These are phyloP conservation scores for Xylariaceae sp. DNA, from an alignment of 2,329 filamentous ascomycete species.

Conservation along the genomic window DNA sequence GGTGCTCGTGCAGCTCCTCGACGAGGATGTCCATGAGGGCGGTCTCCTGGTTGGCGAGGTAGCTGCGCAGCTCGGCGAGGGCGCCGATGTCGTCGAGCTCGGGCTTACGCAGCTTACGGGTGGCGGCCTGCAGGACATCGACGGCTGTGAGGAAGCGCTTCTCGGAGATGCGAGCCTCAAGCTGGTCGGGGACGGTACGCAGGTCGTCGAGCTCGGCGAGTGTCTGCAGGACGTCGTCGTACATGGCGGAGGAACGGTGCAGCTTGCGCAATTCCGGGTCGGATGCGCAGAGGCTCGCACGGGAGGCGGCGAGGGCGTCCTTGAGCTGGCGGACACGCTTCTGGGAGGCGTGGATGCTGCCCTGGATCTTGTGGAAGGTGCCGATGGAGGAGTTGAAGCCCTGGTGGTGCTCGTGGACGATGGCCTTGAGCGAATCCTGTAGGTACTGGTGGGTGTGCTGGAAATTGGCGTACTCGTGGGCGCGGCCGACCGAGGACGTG, in stretches of 20 bases:
- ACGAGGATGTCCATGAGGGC: conserved; percentile 89
- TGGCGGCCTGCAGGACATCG: conserved; percentile 82
- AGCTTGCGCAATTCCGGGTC: conserved; percentile 90
- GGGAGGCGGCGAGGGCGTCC: conserved; percentile 77
- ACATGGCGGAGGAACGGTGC: conserved; percentile 81
- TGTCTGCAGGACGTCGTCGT: conserved; percentile 83
- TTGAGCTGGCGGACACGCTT: conserved; percentile 79
- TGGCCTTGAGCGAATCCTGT: conserved; percentile 88
- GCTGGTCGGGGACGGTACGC: conserved; percentile 82
- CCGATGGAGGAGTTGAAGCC: conserved; percentile 99
- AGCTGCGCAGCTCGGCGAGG: conserved; percentile 78
- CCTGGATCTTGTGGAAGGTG: conserved; percentile 98
- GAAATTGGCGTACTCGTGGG: conserved; percentile 84
- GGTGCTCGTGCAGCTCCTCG: conserved; percentile 95
- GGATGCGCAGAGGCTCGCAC: conserved; percentile 75
- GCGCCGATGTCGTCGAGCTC: conserved; percentile 91
- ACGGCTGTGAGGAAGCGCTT: conserved; percentile 93
- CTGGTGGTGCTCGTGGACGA: conserved; percentile 98
- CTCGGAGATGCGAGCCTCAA: conserved; percentile 93
- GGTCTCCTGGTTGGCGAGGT: conserved; percentile 90
- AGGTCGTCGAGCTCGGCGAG: conserved; percentile 84
- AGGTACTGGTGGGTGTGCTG: conserved; percentile 79
- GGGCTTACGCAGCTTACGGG: conserved; percentile 78
- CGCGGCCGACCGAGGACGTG: conserved; percentile 86
- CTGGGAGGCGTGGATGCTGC: conserved; percentile 86